Evolutionary conservation across 2,329 filamentous ascomycete genomes (phyloP), one percentile per base, ranked within the genome.

Genomic region (Penicillium expansum): DNA sequence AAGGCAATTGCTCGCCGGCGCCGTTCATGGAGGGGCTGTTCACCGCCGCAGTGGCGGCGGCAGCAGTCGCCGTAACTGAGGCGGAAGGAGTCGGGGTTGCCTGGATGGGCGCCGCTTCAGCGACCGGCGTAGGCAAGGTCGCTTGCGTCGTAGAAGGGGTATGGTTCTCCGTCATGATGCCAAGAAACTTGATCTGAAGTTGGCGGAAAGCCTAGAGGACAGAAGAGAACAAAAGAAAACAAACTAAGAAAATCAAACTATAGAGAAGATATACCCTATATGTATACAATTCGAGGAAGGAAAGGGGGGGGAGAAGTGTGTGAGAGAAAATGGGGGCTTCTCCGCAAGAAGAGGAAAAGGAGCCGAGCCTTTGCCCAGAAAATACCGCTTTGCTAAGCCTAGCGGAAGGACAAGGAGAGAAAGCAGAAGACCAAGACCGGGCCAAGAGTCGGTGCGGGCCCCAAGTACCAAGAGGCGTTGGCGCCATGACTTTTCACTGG

Each of bases 1-100:
- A 87, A 39, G 73, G 69, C 54, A 80, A 69, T 50, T 76, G 74
- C 52, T 79, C 77, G 32, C 69, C 63, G 42, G 57, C 69, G 43
- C 68, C 70, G 56, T 71, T 76, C 59, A 69, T 58, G 18, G 67
- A 62, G 33, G 64, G 57, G 38, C 58, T 68, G 55, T 68, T 67
- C 27, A 73, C 72, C 3, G 72, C 72, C 14, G 74, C 73, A 43
- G 74, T 71, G n/a, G 70, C 70, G 29, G 72, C 67, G 6, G 74
- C 73, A 16, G 74, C 74, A 14, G 71, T 69, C 14, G 73, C 71
- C 6, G 70, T 67, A 42, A 71, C 71, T 11, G 71, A 71, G 5
- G 72, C 62, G 20, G 69, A 58, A n/a, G 67, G 52, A 5, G 65
- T 56, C 5, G 69, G 61, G 3, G 63, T 59, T 9, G 66, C 57